Conservation (phyloP, 768 basidiomycete genomes). For the Amanita pseudoporphyria region DNA sequence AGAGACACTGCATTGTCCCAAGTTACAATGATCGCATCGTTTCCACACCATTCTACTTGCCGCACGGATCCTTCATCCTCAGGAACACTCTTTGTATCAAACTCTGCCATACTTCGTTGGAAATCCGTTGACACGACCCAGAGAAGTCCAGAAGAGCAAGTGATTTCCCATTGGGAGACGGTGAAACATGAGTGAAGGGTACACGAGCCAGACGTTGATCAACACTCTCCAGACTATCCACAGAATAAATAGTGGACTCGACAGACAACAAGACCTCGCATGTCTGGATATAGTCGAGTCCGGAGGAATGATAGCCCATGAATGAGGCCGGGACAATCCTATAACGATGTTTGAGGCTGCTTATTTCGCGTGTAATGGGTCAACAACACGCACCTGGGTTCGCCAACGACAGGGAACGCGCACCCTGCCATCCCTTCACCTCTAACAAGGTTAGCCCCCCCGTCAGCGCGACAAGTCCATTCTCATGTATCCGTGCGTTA, state of each 20-base stretch:
- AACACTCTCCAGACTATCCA: constrained; percentile 82
- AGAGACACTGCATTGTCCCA: constrained; percentile 74
- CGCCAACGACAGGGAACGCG: constrained; percentile 60
- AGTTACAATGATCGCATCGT: constrained; percentile 83
- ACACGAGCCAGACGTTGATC: constrained; percentile 87
- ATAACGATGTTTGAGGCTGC: constrained; percentile 3
- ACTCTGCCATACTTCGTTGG: constrained; percentile 80
- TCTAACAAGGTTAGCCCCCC: constrained; percentile 70
- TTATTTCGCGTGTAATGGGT: not conserved
- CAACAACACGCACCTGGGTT: constrained; percentile 59
- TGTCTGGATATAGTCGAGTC: constrained; percentile 85
- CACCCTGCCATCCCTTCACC: constrained; percentile 84
- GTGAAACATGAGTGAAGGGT: constrained; percentile 79
- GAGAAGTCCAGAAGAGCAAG: constrained; percentile 70
- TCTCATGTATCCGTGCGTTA: constrained; percentile 80
- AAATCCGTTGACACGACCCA: constrained; percentile 98
- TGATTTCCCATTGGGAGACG: constrained; percentile 92
- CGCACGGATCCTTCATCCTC: constrained; percentile 51
- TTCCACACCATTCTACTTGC: constrained; percentile 92
- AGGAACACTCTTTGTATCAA: constrained; percentile 51
- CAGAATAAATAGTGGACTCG: constrained; percentile 67
- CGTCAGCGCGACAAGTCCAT: constrained; percentile 80
- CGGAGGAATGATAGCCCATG: constrained; percentile 87
- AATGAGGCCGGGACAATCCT: constrained; percentile 65
- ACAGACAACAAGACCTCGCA: constrained; percentile 83